Evolutionary conservation across 169 alveolate species (phyloP), one percentile per base, ranked within the genome.

Genomic region (Eimeria zaria): DNA sequence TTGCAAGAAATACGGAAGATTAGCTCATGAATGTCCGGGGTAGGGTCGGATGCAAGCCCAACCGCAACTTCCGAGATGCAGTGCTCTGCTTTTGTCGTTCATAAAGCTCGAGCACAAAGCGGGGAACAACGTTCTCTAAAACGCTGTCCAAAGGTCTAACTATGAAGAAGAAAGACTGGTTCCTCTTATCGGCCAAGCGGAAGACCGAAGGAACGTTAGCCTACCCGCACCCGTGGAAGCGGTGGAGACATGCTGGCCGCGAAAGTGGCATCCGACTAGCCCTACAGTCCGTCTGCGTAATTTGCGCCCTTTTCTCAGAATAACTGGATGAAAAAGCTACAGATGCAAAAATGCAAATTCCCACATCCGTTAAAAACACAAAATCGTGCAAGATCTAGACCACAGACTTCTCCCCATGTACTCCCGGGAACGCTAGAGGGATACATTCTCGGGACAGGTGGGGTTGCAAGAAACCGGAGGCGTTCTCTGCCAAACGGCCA

Each of bases 211-310:
- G 83, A 4, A 36, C 39, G 83, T 58, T 58, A 58, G 67, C 55
- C 18, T 36, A 39, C 53, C 55, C 83, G 83, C 83, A 73, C 83
- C 83, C 83, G 83, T 39, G 53, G 83, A 39, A 39, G 83, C 83
- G 83, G 83, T 73, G 83, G 83, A 73, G 83, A 73, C 83, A 73
- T 73, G 51, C 48, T 73, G 83, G 55, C 83, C 6, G 83, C 83
- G n/a, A 36, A 14, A 39, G 55, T 73, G 83, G 83, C 83, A 73
- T 73, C 83, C 16, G 53, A 36, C 36, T 73, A 73, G 83, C 83
- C 83, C 55, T 27, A 33, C 53, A 39, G 51, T 12, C 33, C 18
- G 30, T 36, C 7, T 1, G 51, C 33, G 9, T 69, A 36, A 18
- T 16, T 7, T 39, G 83, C 9, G 8, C 83, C 30, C 83, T 0